Evolutionary conservation across 257 asterid species (phyloP), one percentile per base, ranked within the genome.

Genomic region (Fraxinus pennsylvanica): DNA sequence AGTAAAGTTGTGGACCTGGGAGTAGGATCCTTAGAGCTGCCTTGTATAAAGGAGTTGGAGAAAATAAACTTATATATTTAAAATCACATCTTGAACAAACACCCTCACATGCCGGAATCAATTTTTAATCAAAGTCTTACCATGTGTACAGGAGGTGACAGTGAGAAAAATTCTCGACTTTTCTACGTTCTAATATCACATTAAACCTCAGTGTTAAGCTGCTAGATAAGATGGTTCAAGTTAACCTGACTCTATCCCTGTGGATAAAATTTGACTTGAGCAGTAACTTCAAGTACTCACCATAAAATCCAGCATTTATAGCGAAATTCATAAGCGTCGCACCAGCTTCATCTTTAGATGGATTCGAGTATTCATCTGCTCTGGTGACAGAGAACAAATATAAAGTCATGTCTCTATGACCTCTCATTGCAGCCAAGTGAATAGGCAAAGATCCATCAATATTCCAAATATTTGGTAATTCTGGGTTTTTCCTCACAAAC

Each of bases 321-420:
- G 75, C 75, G 35, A 67, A 81, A 10, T 74, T 30, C 38, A 81
- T 14, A 32, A 81, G 81, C 25, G 78, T 50, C 43, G 79, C 72
- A 14, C 79, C 85, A 68, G 78, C 79, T 15, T 69, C 81, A 38
- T 73, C 82, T 19, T 52, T 63, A 52, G 66, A 81, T 15, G 74
- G 78, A 21, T 76, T 73, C 25, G 38, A 76, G 38, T 47, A 29
- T 15, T 43, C 78, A 13, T 76, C 84, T 63, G 61, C 65, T 72
- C 68, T 65, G 7, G 85, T 73, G 8, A 73, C 82, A 6, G 76
- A 30, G 12, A 77, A 77, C 68, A 81, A 41, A 27, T 81, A 81
- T 59, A 67, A 66, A 12, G 82, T 81, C 79, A 73, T 81, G 41
- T 81, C 81, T 35, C 82, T 63, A 71, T 81, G 85, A 9, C 82